phyloP scores from a whole-genome alignment of 441 rosid species.

The Euphorbia corollata region DNA sequence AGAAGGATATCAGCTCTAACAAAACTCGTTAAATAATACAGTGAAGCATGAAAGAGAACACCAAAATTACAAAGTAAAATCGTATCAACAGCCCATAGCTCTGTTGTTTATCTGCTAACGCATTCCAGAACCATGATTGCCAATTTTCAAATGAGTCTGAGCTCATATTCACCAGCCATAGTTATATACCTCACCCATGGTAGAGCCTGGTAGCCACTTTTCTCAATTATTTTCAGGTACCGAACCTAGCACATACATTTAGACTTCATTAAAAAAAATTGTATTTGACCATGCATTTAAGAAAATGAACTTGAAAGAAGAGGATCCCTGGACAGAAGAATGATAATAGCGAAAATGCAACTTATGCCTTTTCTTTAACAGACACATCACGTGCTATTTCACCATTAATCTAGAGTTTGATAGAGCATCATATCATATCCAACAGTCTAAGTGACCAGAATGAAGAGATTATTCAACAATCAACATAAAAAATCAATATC shows the following conservation, averaged over 20 bases:
- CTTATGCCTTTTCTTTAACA: not conserved
- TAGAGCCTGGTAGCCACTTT: constrained; percentile 85
- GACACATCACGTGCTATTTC: not conserved
- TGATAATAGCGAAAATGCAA: constrained; percentile 19
- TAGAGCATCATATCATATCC: not conserved
- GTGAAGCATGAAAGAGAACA: not conserved
- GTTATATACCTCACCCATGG: constrained; percentile 98
- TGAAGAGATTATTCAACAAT: not conserved
- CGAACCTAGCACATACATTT: constrained; percentile 84
- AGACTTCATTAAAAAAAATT: constrained; percentile 34
- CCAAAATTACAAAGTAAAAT: not conserved
- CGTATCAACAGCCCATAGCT: constrained; percentile 3
- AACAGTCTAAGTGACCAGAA: not conserved
- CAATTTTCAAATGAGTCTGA: constrained; percentile 47
- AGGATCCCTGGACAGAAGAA: constrained; percentile 83
- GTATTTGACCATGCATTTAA: constrained; percentile 55
- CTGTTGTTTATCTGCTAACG: constrained; percentile 6
- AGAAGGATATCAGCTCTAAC: not conserved
- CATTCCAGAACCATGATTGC: not conserved
- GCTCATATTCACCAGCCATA: constrained; percentile 92
- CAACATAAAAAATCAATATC: not conserved
- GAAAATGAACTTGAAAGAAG: constrained; percentile 79
- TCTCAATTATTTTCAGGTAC: constrained; percentile 84
- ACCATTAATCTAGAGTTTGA: constrained; percentile 1
- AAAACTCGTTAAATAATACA: constrained; percentile 14